Conservation (phyloP, 495 filamentous ascomycete species). For the Penicillium malachiteum region DNA sequence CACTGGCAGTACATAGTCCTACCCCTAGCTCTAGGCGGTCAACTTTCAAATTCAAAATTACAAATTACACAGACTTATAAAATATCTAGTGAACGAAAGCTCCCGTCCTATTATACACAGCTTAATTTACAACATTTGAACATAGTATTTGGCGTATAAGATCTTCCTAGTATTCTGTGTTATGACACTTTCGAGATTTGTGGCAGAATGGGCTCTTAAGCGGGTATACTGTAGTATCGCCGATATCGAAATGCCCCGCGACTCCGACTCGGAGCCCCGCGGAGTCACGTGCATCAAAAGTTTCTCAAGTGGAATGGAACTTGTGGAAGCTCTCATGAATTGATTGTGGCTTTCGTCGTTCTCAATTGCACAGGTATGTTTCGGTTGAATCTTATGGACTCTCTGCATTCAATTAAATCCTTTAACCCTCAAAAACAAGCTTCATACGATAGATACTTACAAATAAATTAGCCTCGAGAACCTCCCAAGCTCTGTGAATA, state of each 20-base stretch:
- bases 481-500: background rate
- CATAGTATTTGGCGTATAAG: too few relatives aligned
- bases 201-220: too few relatives aligned
- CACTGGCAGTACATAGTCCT: too few relatives aligned
- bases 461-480: background rate
- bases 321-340: background rate
- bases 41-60: too few relatives aligned
- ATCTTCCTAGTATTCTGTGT: too few relatives aligned
- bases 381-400: background rate
- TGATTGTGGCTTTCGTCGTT: background rate
- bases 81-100: too few relatives aligned
- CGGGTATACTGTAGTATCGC: too few relatives aligned
- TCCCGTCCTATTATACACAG: too few relatives aligned
- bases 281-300: constrained; percentile 19
- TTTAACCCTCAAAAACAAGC: background rate
- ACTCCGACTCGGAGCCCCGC: background rate
- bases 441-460: background rate
- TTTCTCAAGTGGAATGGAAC: constrained; percentile 8
- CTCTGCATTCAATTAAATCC: background rate
- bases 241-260: background rate
- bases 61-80: too few relatives aligned
- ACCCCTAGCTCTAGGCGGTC: too few relatives aligned
- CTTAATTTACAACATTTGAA: too few relatives aligned
- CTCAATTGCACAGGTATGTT: constrained; percentile 8
- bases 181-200: too few relatives aligned